phyloP scores from a whole-genome alignment of 331 rosid species.

The Ulmus americana region DNA sequence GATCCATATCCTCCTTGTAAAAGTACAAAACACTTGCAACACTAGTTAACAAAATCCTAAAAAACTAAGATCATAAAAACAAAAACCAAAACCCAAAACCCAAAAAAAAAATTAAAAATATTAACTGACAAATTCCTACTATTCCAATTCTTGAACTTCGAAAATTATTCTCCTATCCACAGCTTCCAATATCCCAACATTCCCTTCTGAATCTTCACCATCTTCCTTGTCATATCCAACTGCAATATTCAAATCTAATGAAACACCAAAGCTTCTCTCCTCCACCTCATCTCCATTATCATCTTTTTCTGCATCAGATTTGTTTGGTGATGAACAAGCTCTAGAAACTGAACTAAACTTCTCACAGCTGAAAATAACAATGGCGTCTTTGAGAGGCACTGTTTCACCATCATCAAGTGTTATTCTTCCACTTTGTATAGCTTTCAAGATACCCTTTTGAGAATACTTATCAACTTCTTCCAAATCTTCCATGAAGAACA shows the following conservation, averaged over 20 bases:
- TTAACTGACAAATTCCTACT: slow-evolving; percentile 4
- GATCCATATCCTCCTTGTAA: not conserved
- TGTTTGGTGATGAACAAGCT: slow-evolving; percentile 27
- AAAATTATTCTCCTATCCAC: slow-evolving; percentile 49
- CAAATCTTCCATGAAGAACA: slow-evolving; percentile 68
- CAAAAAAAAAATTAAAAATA: slow-evolving; percentile 7
- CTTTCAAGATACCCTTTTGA: slow-evolving; percentile 51
- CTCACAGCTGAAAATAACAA: slow-evolving; percentile 60
- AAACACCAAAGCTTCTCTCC: slow-evolving; percentile 25
- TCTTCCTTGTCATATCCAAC: slow-evolving; percentile 28
- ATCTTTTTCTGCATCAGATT: slow-evolving; percentile 11
- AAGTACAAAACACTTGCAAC: not conserved
- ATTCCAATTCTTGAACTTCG: slow-evolving; percentile 25
- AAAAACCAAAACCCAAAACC: not conserved
- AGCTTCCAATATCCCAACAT: slow-evolving; percentile 33
- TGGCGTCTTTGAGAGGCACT: slow-evolving; percentile 62
- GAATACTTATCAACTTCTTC: slow-evolving; percentile 53
- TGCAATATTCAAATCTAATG: slow-evolving; percentile 64
- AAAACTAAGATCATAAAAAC: not conserved
- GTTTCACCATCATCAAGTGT: slow-evolving; percentile 44
- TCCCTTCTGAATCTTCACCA: not conserved
- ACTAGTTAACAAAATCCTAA: too few relatives aligned
- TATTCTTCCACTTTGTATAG: slow-evolving; percentile 51
- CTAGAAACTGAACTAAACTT: slow-evolving; percentile 29
- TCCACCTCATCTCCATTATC: slow-evolving; percentile 21